A percentile compares a stretch with the other conserved stretches of the same genome.
Evolutionary conservation across 305 asterid genomes (phyloP).

Genomic region (Lippia alba): DNA sequence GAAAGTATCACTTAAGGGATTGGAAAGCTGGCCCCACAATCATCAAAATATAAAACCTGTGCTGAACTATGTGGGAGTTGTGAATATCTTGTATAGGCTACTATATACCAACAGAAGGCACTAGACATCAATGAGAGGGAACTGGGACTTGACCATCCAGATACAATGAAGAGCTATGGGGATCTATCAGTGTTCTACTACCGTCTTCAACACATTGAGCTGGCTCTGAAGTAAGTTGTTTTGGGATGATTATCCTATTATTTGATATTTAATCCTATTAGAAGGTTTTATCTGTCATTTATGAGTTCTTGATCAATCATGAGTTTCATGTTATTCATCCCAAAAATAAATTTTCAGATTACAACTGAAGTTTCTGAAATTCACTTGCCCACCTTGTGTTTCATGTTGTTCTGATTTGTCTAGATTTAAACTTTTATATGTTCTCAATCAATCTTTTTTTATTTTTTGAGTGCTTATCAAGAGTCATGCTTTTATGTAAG

Average conservation of each 20-base stretch:
- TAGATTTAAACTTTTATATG: background rate
- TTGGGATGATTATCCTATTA: conserved; percentile 23
- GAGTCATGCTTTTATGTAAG: background rate
- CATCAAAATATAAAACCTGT: conserved; percentile 16
- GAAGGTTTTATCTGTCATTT: background rate
- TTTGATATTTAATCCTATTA: conserved; percentile 8
- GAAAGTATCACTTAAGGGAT: conserved; percentile 12
- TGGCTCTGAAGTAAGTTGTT: conserved; percentile 90
- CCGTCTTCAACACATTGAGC: conserved; percentile 98
- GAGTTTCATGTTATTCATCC: no score
- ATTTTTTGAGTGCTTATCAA: background rate
- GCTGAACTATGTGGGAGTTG: background rate
- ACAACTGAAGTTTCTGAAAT: background rate
- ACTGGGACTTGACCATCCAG: conserved; percentile 99
- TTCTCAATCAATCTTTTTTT: background rate
- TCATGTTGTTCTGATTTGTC: conserved; percentile 5
- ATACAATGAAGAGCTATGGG: conserved; percentile 99
- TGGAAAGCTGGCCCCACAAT: background rate
- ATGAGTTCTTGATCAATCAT: no score
- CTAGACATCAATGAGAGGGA: conserved; percentile 98
- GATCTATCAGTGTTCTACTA: conserved; percentile 98
- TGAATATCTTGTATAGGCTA: conserved; percentile 61
- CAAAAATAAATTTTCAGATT: no score
- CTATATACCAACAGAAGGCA: conserved; percentile 97
- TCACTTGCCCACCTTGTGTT: background rate